Base-by-base conservation (phyloP, 2,329 filamentous ascomycete species). In the Dactylellina drechsleri region DNA sequence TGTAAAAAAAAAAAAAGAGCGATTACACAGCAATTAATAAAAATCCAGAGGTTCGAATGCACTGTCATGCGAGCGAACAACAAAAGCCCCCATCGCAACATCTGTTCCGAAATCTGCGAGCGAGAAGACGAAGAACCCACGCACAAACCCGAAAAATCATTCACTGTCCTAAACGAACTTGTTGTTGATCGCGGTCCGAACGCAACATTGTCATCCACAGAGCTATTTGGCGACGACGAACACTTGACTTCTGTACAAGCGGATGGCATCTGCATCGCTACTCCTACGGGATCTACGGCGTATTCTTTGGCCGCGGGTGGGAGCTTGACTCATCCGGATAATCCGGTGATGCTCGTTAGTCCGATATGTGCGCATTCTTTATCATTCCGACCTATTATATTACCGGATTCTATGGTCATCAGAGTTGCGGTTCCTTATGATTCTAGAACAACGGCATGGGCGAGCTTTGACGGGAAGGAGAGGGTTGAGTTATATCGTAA, bases 271-370 rank as follows among this genome's bases (percentile, higher is more conserved):
- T 97, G 93, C 80, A 91, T 98, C 23, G 93, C 94, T 0, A 98
- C 94, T 4, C 95, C 94, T 0, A 98, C 95, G 0, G 95, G 94
- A 13, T 95, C 91, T 4, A 98, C 94, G 13, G 94, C 94, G 16
- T 98, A 98, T 83, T 97, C 97, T 80, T 89, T 98, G 18, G 94
- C 93, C 0, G 93, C 94, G 0, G 95, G 95, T n/a, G 94, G 94
- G 18, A 96, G 92, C 2, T 86, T 98, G 23, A 97, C 93, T 80
- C 94, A 98, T 81, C 94, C 94, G 0, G 95, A 98, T 79, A 98
- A 97, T 81, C 95, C 94, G 0, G 93, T 97, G 56, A 97, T 98
- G 82, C 88, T 98, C 1, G 88, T 98, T 4, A 97, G 93, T 0
- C 91, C 94, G 58, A 97, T 98, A 66, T 97, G 93, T 81, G 92